Percentiles rank a stretch among this genome's conserved stretches.
Conservation (phyloP, 176 grass and related monocot species). For the Metroxylon sagu region DNA sequence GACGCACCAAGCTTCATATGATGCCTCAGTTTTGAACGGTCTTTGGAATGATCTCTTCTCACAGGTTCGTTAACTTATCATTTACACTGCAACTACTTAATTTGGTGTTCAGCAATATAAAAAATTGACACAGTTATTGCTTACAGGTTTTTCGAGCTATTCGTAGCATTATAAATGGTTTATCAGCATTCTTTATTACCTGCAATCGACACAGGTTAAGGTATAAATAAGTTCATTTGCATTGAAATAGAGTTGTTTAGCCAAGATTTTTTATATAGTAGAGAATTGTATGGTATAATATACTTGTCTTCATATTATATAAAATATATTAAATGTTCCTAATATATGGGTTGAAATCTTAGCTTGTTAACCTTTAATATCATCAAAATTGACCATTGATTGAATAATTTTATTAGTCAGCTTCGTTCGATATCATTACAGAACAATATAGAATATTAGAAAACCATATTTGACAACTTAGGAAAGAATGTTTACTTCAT, state of each 20-base stretch:
- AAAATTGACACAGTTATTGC: neutral
- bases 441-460: too few relatives aligned
- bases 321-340: too few relatives aligned
- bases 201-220: slow-evolving; percentile 81
- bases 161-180: slow-evolving; percentile 69
- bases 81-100: neutral
- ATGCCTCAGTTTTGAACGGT: slow-evolving; percentile 43
- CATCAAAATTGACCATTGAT: too few relatives aligned
- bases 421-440: too few relatives aligned
- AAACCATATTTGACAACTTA: too few relatives aligned
- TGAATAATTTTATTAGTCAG: too few relatives aligned
- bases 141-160: slow-evolving; percentile 65
- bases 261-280: neutral
- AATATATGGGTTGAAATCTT: too few relatives aligned
- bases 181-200: slow-evolving; percentile 41
- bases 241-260: neutral
- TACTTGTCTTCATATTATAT: neutral
- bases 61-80: slow-evolving; percentile 23
- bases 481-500: too few relatives aligned
- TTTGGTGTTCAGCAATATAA: neutral
- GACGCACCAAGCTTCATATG: slow-evolving; percentile 40
- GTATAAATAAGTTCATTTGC: slow-evolving; percentile 10
- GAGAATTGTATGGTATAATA: neutral
- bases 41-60: slow-evolving; percentile 95
- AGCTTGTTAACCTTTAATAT: too few relatives aligned